phyloP scores from a whole-genome alignment of 345 rosid species.

The Pugionium cornutum region DNA sequence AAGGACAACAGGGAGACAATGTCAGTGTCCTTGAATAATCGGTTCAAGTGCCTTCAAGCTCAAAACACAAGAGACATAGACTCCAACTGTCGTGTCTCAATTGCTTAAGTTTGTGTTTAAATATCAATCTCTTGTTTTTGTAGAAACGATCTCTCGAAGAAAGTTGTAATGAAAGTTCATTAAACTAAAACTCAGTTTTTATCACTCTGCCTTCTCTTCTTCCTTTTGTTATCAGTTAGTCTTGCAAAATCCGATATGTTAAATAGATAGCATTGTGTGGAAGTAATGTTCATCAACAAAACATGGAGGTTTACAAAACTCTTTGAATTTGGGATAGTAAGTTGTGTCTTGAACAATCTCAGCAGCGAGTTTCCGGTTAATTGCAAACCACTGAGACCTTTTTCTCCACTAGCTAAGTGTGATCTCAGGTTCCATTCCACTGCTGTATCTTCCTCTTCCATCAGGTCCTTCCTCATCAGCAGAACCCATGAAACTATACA shows the following conservation, averaged over 20 bases:
- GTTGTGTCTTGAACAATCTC: conserved; percentile 56
- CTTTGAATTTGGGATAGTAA: conserved; percentile 75
- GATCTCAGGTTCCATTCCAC: conserved; percentile 66
- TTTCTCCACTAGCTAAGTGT: conserved; percentile 79
- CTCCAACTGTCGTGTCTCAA: too few relatives aligned
- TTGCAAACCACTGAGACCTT: conserved; percentile 94
- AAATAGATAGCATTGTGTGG: conserved; percentile 77
- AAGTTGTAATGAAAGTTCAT: too few relatives aligned
- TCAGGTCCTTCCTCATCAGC: conserved; percentile 72
- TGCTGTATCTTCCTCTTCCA: conserved; percentile 80
- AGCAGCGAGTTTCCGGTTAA: conserved; percentile 63
- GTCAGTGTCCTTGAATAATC: too few relatives aligned
- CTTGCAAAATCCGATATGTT: conserved; percentile 54
- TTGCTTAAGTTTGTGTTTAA: too few relatives aligned
- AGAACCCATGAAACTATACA: conserved; percentile 62
- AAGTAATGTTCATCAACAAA: conserved; percentile 92
- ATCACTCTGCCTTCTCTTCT: too few relatives aligned
- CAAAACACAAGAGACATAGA: too few relatives aligned
- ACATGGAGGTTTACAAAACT: conserved; percentile 69
- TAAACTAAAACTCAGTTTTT: too few relatives aligned
- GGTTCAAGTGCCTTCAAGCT: too few relatives aligned
- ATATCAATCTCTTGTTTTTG: too few relatives aligned
- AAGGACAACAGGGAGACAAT: too few relatives aligned
- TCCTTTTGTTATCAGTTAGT: too few relatives aligned
- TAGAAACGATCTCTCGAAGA: too few relatives aligned